Base-by-base conservation (phyloP, 352 stramenopile species). In the Blastocystis hominis region DNA sequence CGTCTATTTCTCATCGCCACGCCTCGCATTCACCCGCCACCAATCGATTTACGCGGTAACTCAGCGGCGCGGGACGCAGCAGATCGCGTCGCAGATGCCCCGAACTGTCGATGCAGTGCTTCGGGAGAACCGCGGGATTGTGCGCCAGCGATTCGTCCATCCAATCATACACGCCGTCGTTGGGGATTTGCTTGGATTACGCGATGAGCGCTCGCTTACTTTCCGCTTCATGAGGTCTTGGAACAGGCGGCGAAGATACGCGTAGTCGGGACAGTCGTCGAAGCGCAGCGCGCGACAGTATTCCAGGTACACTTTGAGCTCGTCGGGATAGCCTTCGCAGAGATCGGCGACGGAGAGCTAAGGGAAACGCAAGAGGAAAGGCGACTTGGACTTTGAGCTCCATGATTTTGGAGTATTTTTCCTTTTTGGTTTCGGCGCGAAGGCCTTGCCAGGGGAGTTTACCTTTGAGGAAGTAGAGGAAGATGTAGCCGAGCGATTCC, bases 401-500 rank as follows among this genome's bases (percentile, higher is more conserved):
- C 93, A 97, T 97, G 90, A 97, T 97, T 47, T 94, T 92, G 88
- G 96, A 92, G 89, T 97, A 97, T 91, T 98, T 98, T 90, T 97
- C 93, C 84, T 97, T 97, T 90, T 97, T 97, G 5, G 94, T 98
- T 78, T 96, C 96, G 46, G 94, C 94, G 90, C 97, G 96, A 69
- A 97, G 91, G 59, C 94, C 94, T 90, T 98, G 94, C 94, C 94
- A 98, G 7, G 94, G 94, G 1, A 98, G 89, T 1, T 90, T 93
- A n/a, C 95, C 95, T 9, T 93, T 89, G 68, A 97, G 94, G 89
- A 97, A 97, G 91, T 97, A 97, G 91, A 97, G 95, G 63, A 97
- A 90, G 42, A 97, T 93, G 90, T 97, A 97, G 36, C 95, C 95
- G 2, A 98, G 89, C 9, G 92, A 96, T 89, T 97, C 94, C 9